A percentile compares a stretch with the other conserved stretches of the same genome.
Conservation (phyloP, 2,329 filamentous ascomycete genomes). For the Immersiporthe knoxdaviesiana region DNA sequence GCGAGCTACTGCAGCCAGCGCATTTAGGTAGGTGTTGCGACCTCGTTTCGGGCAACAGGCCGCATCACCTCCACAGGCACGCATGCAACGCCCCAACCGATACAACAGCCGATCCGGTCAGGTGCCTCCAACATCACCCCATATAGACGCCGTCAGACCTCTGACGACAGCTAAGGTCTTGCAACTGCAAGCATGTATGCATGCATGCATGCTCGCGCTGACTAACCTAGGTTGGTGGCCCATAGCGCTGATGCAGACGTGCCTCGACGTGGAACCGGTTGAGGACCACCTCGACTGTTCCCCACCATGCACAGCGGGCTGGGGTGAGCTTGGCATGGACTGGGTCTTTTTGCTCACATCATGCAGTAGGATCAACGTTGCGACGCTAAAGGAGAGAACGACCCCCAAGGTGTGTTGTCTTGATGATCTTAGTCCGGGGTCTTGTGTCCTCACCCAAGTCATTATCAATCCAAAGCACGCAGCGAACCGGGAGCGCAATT, state of each 20-base stretch:
- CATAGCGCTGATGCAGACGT: neutral
- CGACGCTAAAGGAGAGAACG: neutral
- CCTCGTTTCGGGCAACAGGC: neutral
- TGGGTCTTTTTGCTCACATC: neutral
- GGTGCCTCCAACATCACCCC: slow-evolving; percentile 1
- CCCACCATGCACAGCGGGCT: neutral
- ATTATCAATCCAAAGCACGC: neutral
- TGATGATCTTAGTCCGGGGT: neutral
- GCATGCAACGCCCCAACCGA: neutral
- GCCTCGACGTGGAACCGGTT: neutral
- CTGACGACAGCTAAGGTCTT: neutral
- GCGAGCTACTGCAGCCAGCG: neutral
- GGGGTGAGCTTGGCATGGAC: neutral
- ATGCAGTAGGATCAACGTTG: neutral
- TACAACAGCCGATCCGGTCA: neutral
- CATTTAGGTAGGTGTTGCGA: neutral
- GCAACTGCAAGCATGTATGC: too few relatives aligned
- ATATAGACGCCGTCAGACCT: neutral
- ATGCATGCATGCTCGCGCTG: neutral
- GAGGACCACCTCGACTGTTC: neutral
- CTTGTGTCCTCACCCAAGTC: neutral
- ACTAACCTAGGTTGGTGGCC: neutral
- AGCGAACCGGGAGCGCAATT: neutral
- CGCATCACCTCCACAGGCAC: neutral
- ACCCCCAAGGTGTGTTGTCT: neutral